These are phyloP conservation scores for Globisporangium alternatum DNA, from an alignment of 352 stramenopile genomes.

Conservation along the genomic window DNA sequence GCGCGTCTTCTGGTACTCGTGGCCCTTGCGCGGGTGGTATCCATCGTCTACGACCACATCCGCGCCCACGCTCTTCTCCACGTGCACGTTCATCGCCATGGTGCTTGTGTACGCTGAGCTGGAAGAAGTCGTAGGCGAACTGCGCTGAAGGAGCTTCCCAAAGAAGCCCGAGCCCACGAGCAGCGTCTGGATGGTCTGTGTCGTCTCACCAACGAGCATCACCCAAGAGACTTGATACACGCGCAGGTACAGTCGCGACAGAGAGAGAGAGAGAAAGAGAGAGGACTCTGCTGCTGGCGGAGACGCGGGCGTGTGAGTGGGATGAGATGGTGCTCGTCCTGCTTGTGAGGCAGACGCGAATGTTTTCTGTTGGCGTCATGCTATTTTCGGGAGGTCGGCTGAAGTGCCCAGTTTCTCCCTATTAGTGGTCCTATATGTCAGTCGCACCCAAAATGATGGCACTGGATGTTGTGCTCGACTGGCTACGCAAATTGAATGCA, in stretches of 20 bases:
- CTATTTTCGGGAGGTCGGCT: not conserved
- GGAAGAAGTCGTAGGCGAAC: slow-evolving; percentile 1
- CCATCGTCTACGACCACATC: slow-evolving; percentile 2
- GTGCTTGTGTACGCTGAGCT: slow-evolving; percentile 1
- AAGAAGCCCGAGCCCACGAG: slow-evolving; percentile 11
- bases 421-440: not conserved
- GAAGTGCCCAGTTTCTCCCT: not conserved
- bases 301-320: no score
- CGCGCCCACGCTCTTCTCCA: not conserved
- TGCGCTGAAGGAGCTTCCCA: slow-evolving; percentile 8
- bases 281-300: not conserved
- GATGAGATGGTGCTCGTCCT: not conserved
- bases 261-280: not conserved
- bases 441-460: no score
- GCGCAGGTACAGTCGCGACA: not conserved
- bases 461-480: no score
- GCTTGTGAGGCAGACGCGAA: not conserved
- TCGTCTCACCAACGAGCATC: slow-evolving; percentile 16
- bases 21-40: slow-evolving; percentile 19
- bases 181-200: slow-evolving; percentile 12
- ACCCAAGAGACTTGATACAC: not conserved
- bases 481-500: no score
- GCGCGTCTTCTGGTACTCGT: slow-evolving; percentile 9
- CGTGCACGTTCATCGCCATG: slow-evolving; percentile 11
- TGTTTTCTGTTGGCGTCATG: not conserved